Base-by-base conservation (phyloP, 495 filamentous ascomycete genomes). In the Penicillium odoratum region DNA sequence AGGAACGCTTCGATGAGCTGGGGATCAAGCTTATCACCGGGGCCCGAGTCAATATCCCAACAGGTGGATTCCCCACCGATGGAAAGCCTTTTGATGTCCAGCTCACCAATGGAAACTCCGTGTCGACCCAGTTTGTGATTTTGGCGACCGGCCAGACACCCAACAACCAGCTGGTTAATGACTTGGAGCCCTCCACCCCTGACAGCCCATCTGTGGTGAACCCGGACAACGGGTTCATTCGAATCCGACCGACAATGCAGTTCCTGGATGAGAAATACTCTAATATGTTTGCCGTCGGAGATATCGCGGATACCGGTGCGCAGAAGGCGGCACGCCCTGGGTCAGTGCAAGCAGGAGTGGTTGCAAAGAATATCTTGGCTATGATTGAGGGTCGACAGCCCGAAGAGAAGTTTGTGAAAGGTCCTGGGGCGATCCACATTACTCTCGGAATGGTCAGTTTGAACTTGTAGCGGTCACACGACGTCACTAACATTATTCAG, bases 221-320 rank as follows among this genome's bases (percentile, higher is more conserved):
- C 74, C 67, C 72, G 0, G 62, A 74, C n/a, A 79, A 76, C 51
- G 74, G 78, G 7, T 74, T 75, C 46, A 79, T 87, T 61, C 75
- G 76, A 7, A 77, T 85, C 43, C 68, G 76, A 31, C 75, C 79
- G 0, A 88, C 83, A 0, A 68, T 88, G 61, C 85, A 87, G 61
- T 73, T 88, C 45, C 52, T 66, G 1, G 78, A 82, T 61, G 64
- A 68, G 5, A 54, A 72, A n/a, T 71, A 78, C 38, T 67, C 76
- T 0, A 74, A 84, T 47, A 61, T 88, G 3, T 88, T 83, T 56
- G 81, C 78, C 0, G 74, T 84, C 10, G 85, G 85, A 1, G 85
- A 88, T 59, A 84, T 88, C 25, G 83, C 84, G 6, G 79, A 83
- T 45, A 83, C 83, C 1, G 77, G 79, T 15, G 78, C 79, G 1